Percentiles rank a stretch among this genome's conserved stretches.
Conservation (phyloP, 371 early-diverging fungal species). For the Mucor plumbeus region DNA sequence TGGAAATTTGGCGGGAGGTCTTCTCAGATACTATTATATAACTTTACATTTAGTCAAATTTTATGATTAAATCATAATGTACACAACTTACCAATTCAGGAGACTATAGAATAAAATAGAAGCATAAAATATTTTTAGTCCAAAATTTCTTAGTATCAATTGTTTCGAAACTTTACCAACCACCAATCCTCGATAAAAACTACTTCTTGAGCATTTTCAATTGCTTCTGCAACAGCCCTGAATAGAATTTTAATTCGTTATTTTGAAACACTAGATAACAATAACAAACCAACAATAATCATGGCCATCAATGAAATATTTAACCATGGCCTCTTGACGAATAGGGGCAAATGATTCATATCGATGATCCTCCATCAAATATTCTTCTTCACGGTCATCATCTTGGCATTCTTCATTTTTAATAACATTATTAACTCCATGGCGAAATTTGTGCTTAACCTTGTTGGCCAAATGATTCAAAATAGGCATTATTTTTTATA, state of each 20-base stretch:
- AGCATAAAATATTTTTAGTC: not conserved
- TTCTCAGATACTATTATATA: constrained; percentile 66
- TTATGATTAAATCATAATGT: not conserved
- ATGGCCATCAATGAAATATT: constrained; percentile 86
- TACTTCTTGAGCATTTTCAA: constrained; percentile 72
- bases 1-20: constrained; percentile 75
- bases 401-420: constrained; percentile 20
- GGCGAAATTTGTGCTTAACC: constrained; percentile 32
- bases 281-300: constrained; percentile 74
- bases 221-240: constrained; percentile 77
- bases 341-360: constrained; percentile 84
- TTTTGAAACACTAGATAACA: not conserved
- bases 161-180: constrained; percentile 59
- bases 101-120: constrained; percentile 29
- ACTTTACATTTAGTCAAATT: not conserved
- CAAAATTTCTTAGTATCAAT: not conserved
- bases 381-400: constrained; percentile 46
- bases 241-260: not conserved
- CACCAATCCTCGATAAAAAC: constrained; percentile 95
- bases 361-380: constrained; percentile 57
- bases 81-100: constrained; percentile 47
- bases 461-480: constrained; percentile 41
- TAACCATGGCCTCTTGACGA: constrained; percentile 66
- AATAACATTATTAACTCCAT: constrained; percentile 24
- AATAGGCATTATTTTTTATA: constrained; percentile 26